phyloP scores from a whole-genome alignment of 2,329 filamentous ascomycete species.

The Talaromyces sp. region DNA sequence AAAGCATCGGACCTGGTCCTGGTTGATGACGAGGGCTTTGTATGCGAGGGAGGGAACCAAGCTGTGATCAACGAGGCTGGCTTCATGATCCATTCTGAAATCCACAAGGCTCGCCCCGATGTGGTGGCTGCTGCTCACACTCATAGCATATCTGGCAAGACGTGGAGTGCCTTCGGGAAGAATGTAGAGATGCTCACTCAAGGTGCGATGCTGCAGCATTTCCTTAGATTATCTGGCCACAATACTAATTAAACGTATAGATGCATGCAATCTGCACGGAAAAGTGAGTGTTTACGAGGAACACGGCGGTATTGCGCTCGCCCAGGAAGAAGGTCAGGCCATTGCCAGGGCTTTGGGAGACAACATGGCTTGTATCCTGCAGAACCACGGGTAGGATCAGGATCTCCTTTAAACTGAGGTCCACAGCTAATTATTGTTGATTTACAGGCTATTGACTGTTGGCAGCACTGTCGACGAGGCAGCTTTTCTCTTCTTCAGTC shows the following conservation, averaged over 20 bases:
- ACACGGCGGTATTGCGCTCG: constrained; percentile 37
- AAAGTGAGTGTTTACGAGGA: constrained; percentile 34
- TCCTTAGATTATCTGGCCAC: constrained; percentile 11
- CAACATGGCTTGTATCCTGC: constrained; percentile 37
- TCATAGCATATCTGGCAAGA: constrained; percentile 55
- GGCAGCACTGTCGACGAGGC: constrained; percentile 39
- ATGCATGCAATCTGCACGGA: constrained; percentile 35
- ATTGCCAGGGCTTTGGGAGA: constrained; percentile 36
- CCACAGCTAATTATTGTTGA: constrained; percentile 16
- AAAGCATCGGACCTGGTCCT: constrained; percentile 38
- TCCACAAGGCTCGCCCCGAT: constrained; percentile 56
- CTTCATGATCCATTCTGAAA: constrained; percentile 57
- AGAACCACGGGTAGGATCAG: constrained; percentile 34
- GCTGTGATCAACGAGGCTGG: constrained; percentile 41
- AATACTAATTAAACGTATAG: constrained; percentile 13
- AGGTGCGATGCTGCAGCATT: constrained; percentile 50
- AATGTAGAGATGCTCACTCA: constrained; percentile 56
- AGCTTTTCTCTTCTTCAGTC: constrained; percentile 33
- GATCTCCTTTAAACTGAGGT: background rate
- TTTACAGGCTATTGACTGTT: constrained; percentile 32
- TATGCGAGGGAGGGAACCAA: constrained; percentile 36
- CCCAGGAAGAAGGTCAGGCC: constrained; percentile 33
- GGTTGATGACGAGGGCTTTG: constrained; percentile 35
- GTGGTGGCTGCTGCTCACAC: constrained; percentile 56
- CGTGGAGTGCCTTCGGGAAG: constrained; percentile 59